Conservation (phyloP, 768 basidiomycete species). For the Mycena maculata region DNA sequence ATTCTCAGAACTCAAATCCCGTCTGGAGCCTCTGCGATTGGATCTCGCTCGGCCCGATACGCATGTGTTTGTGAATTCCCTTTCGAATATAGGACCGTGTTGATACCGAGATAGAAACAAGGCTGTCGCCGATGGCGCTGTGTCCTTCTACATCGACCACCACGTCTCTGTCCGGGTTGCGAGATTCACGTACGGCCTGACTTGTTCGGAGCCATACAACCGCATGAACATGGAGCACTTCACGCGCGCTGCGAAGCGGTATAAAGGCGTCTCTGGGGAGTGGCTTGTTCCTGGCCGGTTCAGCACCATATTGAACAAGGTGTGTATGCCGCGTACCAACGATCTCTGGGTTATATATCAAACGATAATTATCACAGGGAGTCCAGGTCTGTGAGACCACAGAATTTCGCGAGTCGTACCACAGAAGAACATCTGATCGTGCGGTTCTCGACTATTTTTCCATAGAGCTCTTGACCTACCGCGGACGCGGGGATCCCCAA, state of each 20-base stretch:
- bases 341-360: not conserved
- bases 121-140: conserved; percentile 31
- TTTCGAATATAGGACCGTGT: not conserved
- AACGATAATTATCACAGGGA: conserved; percentile 50
- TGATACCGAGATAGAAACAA: conserved; percentile 22
- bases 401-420: conserved; percentile 10
- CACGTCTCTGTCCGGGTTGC: conserved; percentile 26
- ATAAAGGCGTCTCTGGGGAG: not conserved
- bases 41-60: conserved; percentile 56
- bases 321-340: not conserved
- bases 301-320: conserved; percentile 1
- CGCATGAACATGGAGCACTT: conserved; percentile 1
- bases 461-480: conserved; percentile 10
- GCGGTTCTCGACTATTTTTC: not conserved
- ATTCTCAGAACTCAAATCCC: conserved; percentile 51
- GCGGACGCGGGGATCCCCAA: conserved; percentile 17
- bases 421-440: not conserved
- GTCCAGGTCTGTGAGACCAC: conserved; percentile 38
- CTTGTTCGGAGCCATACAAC: not conserved
- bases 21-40: conserved; percentile 49
- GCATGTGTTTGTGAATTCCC: conserved; percentile 52
- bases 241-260: not conserved
- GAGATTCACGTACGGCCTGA: conserved; percentile 14
- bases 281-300: not conserved
- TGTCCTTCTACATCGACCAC: conserved; percentile 32